Base-by-base conservation (phyloP, 2,329 filamentous ascomycete species). In the Dothiorella sarmentorum region DNA sequence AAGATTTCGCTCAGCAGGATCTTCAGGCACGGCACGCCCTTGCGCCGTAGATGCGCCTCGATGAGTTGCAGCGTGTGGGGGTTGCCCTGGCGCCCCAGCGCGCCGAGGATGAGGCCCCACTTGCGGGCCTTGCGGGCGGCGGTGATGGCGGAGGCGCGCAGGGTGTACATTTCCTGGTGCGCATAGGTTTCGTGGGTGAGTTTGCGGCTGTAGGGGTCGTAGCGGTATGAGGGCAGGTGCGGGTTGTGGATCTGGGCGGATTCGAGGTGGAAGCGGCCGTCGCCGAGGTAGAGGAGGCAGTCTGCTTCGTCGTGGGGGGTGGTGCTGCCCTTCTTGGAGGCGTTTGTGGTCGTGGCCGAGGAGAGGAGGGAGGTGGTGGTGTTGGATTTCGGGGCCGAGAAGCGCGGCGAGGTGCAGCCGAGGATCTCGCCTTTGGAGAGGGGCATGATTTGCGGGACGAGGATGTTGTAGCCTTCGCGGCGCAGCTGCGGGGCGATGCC, bases 191-290 rank as follows among this genome's bases (percentile, higher is more conserved):
- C 95, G 63, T 90, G 87, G 2, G 93, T 97, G 26, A 99, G 83
- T 60, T 90, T 91, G 51, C 93, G 85, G 10, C 91, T 94, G 76
- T 99, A 99, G 0, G 95, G 94, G 70, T 99, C 94, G 73, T 99
- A 99, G 63, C 94, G 85, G 75, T 97, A 99, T 2, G 95, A 93
- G 0, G 93, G 90, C 33, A 97, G 84, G 4, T 80, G 76, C 0
- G 95, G 94, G 75, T 99, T 99, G 71, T 97, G 94, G 64, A 99
- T 99, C 93, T 99, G 99, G 68, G 95, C 93, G 68, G 90, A 95
- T 75, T 99, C 94, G 42, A 99, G 87, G 72, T 99, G 94, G 78
- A 97, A 97, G 60, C 92, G 85, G 11, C 92, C 92, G 69, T 97
- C 92, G 45, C 92, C 92, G 13, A 97, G 84, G 71, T 97, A 97